Base-by-base conservation (phyloP, 257 asterid species). In the Capsicum pubescens region DNA sequence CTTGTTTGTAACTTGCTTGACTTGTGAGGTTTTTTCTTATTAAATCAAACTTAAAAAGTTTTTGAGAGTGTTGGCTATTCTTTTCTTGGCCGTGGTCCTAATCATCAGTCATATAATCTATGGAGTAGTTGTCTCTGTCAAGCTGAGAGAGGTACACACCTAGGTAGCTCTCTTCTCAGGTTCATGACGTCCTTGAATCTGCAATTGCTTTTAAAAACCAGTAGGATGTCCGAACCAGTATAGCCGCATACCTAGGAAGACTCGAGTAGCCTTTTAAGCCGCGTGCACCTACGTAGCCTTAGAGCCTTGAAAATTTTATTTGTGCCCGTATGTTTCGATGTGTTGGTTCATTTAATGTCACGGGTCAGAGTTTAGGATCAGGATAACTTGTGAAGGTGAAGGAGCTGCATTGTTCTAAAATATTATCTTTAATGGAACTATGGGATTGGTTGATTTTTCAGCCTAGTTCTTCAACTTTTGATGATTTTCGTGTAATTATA, bases 1-100 rank as follows among this genome's bases (percentile, higher is more conserved):
- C 81, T 52, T 39, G 21, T 74, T 52, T 39, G 21, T 74, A 52
- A 74, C 61, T 52, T 44, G 64, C 64, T 77, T 32, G 82, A 77
- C 82, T 54, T 77, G 46, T 17, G 64, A 54, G 82, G 64, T 77
- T 77, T 77, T 77, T 54, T 64, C 50, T 54, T 77, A 54, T 26
- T 64, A 77, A 77, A 77, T 77, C 8, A 54, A 39, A 77, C 35
- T 77, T 77, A 2, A 26, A 2, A 26, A 54, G 64, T 32, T 77
- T 77, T 54, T 21, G 63, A 77, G 42, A 77, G 64, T 77, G 64
- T 26, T 77, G 14, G 64, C 9, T 54, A 54, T 13, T 69, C 19
- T 36, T 68, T 52, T 46, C 48, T 52, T 8, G 46, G 26, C 64
- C 5, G 15, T 2, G 21, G 13, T 76, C 48, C 9, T 55, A 13